Evolutionary conservation across 345 rosid species (phyloP).

Genomic region (Anastatica hierochuntica): DNA sequence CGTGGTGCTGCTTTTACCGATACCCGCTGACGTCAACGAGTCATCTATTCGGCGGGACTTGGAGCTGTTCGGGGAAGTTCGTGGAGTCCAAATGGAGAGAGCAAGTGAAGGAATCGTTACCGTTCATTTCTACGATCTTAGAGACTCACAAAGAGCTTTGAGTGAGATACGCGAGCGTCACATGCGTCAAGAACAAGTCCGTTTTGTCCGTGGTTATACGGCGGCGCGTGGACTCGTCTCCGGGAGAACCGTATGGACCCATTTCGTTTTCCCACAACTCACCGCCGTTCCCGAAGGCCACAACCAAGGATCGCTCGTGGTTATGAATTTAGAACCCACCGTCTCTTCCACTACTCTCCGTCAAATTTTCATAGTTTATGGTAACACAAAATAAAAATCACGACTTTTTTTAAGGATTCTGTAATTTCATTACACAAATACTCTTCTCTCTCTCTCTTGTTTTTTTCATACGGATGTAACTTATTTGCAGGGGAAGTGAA

Average conservation of each 20-base stretch:
- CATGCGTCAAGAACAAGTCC: constrained; percentile 41
- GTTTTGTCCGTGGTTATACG: background rate
- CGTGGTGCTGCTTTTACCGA: constrained; percentile 42
- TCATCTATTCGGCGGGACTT: constrained; percentile 48
- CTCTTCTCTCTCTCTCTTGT: too few relatives aligned
- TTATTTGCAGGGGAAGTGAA: constrained; percentile 58
- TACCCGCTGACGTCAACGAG: constrained; percentile 53
- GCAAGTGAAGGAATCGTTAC: constrained; percentile 59
- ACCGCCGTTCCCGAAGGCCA: constrained; percentile 53
- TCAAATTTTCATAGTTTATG: constrained; percentile 52
- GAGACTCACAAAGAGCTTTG: constrained; percentile 52
- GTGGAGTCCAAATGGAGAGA: constrained; percentile 88
- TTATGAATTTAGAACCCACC: constrained; percentile 67
- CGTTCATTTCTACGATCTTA: constrained; percentile 78
- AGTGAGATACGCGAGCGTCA: constrained; percentile 53
- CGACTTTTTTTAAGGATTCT: too few relatives aligned
- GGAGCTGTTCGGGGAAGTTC: constrained; percentile 71
- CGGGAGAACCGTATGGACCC: constrained; percentile 57
- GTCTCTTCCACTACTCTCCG: constrained; percentile 45
- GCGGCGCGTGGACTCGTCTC: constrained; percentile 44
- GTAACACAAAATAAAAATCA: constrained; percentile 26
- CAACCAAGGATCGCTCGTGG: constrained; percentile 82
- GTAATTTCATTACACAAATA: too few relatives aligned
- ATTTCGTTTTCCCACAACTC: constrained; percentile 51
- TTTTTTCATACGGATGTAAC: too few relatives aligned